Base-by-base conservation (phyloP, 2,329 filamentous ascomycete species). In the Capronia americana region DNA sequence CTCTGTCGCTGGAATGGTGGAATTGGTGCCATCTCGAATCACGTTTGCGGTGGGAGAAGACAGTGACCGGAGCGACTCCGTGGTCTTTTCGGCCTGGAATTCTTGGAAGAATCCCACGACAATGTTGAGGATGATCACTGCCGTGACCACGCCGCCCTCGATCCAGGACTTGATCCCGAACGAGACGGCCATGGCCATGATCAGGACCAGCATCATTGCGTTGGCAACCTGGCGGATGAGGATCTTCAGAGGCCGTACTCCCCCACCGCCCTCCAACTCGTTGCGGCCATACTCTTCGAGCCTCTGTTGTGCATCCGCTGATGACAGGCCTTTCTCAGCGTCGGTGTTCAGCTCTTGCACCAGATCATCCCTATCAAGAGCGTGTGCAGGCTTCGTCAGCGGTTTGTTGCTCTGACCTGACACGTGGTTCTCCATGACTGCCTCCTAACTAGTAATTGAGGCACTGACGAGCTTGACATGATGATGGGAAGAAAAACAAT, bases 191-290 rank as follows among this genome's bases (percentile, higher is more conserved):
- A 87, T 88, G 63, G 83, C 86, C 62, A 85, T 78, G 60, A 86
- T 84, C 58, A 88, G 79, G 61, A 80, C 76, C 77, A 91, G 76
- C 70, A 86, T 90, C 85, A 91, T 86, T 14, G 88, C 88, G 76
- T 91, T 91, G 66, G 87, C 87, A 61, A 91, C 80, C 74, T 91
- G 88, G 34, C 84, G 82, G 57, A 90, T 79, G 24, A 91, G 78
- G 67, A 91, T 90, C 72, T 89, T 93, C 73, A 84, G 88, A 82
- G 90, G 88, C 84, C 74, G 86, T 56, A 93, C 88, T 30, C 86
- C 86, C 30, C 85, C 87, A 23, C 84, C 88, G 23, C 91, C 86
- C 53, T 92, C 86, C 11, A 91, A 83, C 65, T 90, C 85, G 70
- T 91, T 91, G 17, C 79, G 77, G 3, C 88, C 88, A 77, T 86